Conservation (phyloP, 306 rosid genomes). For the Cicer yamashitae region DNA sequence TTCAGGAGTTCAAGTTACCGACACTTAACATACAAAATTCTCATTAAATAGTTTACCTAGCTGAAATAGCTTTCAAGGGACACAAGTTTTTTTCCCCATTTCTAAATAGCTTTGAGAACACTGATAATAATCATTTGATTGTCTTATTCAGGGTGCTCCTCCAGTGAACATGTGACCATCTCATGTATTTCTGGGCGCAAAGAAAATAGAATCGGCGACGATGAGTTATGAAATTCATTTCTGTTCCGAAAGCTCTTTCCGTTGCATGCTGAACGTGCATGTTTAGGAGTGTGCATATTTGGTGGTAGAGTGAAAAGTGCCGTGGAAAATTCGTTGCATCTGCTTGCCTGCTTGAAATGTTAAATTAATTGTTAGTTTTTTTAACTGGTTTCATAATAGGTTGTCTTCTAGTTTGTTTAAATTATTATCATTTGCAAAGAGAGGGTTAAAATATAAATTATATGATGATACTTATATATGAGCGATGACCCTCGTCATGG, state of each 20-base stretch:
- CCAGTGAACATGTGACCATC: slow-evolving; percentile 79
- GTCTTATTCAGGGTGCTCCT: slow-evolving; percentile 72
- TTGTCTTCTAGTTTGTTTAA: too few species aligned
- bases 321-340: slow-evolving; percentile 34
- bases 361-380: too few species aligned
- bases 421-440: too few species aligned
- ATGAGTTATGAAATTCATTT: slow-evolving; percentile 40
- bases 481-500: too few species aligned
- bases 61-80: slow-evolving; percentile 1
- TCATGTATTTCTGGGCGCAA: slow-evolving; percentile 23
- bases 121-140: slow-evolving; percentile 39
- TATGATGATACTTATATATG: too few species aligned
- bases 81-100: background rate
- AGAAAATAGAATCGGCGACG: slow-evolving; percentile 40
- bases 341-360: background rate
- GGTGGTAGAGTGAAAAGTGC: slow-evolving; percentile 43
- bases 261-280: slow-evolving; percentile 44
- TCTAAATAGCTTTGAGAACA: background rate
- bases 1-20: background rate
- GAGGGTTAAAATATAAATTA: too few species aligned
- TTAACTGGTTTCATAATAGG: too few species aligned
- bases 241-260: slow-evolving; percentile 35
- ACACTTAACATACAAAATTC: background rate
- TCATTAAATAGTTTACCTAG: background rate
- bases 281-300: slow-evolving; percentile 42